Evolutionary conservation across 257 asterid species (phyloP), one percentile per base, ranked within the genome.

Genomic region (Capsicum pubescens): DNA sequence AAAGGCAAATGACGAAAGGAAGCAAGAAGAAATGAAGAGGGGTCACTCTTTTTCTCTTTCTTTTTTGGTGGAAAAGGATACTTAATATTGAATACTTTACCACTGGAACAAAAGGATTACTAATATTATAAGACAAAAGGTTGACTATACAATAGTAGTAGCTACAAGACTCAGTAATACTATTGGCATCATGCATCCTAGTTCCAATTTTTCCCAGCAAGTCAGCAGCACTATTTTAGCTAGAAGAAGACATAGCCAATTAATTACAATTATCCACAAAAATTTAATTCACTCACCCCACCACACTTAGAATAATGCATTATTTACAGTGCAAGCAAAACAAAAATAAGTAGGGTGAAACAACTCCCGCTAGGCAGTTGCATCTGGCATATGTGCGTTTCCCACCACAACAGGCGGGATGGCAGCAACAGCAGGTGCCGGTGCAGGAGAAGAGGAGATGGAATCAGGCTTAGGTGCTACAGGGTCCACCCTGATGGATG

Each of bases 1-100:
- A 6, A 63, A 44, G 9, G 0, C 12, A n/a, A 17, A n/a, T 59
- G 5, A 44, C 21, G 17, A 70, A 44, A 15, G 9, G 16, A 1
- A 16, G 79, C 32, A 17, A 8, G 78, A 42, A 42, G 4, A 44
- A 8, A 13, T 35, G 42, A 4, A 8, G 6, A 7, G 2, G 78
- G 12, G 6, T 17, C 2, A 2, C 32, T 48, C 3, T 2, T 16
- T 68, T 13, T 12, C n/a, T 61, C 15, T 60, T 19, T 19, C 48
- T 12, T 42, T 64, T n/a, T 70, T 70, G 79, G 56, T 70, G 79
- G 57, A 70, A 44, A 70, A 9, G 36, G 79, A 44, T 9, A 70
- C 57, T 70, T 70, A 1, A 42, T 32, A 26, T 13, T 63, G 12
- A 2, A 26, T 26, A 26, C 17, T 26, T 64, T 8, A 26, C 35